These are phyloP conservation scores for Globisporangium parvum DNA, from an alignment of 352 stramenopile genomes.

Conservation along the genomic window DNA sequence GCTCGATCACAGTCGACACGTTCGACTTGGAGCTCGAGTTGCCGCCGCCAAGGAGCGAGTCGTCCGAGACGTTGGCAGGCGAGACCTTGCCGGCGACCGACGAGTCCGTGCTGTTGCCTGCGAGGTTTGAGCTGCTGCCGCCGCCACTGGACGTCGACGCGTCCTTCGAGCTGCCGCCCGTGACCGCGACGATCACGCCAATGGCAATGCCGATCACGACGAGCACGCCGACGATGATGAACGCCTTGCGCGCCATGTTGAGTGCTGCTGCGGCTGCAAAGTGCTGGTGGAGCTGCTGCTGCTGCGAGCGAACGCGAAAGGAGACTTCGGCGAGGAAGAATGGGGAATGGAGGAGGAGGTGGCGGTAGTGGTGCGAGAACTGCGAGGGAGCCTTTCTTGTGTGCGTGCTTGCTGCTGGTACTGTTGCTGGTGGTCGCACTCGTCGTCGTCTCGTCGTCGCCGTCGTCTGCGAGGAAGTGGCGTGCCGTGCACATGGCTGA, in stretches of 20 bases:
- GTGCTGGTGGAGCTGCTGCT: background rate
- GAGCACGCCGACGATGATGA: slow-evolving; percentile 64
- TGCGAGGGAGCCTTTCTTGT: no score
- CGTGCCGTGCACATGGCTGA: no score
- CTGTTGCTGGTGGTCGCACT: no score
- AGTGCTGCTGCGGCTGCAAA: background rate
- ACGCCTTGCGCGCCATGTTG: slow-evolving; percentile 41
- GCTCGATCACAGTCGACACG: slow-evolving; percentile 27
- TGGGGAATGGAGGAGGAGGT: no score
- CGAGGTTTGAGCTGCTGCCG: slow-evolving; percentile 8
- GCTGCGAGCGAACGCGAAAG: background rate
- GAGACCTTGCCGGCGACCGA: slow-evolving; percentile 8
- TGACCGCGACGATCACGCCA: slow-evolving; percentile 64
- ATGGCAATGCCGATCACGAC: slow-evolving; percentile 60
- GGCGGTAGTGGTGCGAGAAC: no score
- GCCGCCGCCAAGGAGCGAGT: slow-evolving; percentile 30
- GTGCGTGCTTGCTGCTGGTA: no score
- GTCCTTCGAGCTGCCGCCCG: slow-evolving; percentile 21
- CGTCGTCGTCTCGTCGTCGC: no score
- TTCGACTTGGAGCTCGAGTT: slow-evolving; percentile 18
- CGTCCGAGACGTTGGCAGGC: slow-evolving; percentile 41
- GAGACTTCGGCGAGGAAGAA: background rate
- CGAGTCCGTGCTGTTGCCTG: slow-evolving; percentile 6
- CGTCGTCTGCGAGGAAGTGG: no score
- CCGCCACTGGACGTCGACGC: slow-evolving; percentile 21